These are phyloP conservation scores for Mortierella hygrophila DNA, from an alignment of 192 early-diverging fungal species.

Conservation along the genomic window DNA sequence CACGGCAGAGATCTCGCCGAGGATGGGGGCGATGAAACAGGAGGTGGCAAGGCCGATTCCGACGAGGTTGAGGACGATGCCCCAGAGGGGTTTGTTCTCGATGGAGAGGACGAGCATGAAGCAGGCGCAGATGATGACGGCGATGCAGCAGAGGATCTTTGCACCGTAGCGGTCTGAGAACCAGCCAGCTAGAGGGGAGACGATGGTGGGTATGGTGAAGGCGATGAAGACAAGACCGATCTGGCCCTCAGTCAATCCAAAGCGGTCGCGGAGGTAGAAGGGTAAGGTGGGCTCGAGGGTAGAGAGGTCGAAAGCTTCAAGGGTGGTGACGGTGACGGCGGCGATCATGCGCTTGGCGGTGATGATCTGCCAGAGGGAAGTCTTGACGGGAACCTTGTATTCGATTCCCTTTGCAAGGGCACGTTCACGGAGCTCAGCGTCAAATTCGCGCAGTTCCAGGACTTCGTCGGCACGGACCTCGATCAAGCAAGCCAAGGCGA, in stretches of 20 bases:
- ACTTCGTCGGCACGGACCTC: slow-evolving; percentile 63
- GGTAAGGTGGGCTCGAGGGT: slow-evolving; percentile 69
- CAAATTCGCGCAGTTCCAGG: slow-evolving; percentile 28
- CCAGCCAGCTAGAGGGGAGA: slow-evolving; percentile 72
- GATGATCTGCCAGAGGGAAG: slow-evolving; percentile 56
- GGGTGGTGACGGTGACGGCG: slow-evolving; percentile 33
- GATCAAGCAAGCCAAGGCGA: slow-evolving; percentile 64
- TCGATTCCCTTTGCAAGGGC: slow-evolving; percentile 16
- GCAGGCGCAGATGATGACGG: slow-evolving; percentile 57
- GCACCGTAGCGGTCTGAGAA: slow-evolving; percentile 66
- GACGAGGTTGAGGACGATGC: slow-evolving; percentile 34
- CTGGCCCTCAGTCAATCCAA: slow-evolving; percentile 54
- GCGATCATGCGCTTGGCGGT: slow-evolving; percentile 59
- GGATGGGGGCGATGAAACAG: slow-evolving; percentile 45
- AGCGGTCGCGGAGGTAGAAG: slow-evolving; percentile 62
- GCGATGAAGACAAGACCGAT: slow-evolving; percentile 79
- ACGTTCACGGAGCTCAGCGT: slow-evolving; percentile 35
- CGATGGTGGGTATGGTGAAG: slow-evolving; percentile 76
- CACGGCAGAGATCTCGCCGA: slow-evolving; percentile 52
- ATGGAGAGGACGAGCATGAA: slow-evolving; percentile 57
- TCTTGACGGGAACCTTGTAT: slow-evolving; percentile 2
- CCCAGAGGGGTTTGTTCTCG: slow-evolving; percentile 49
- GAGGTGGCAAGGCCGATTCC: slow-evolving; percentile 46
- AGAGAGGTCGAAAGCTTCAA: slow-evolving; percentile 38
- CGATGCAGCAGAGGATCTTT: slow-evolving; percentile 57